Evolutionary conservation across 2,329 filamentous ascomycete species (phyloP).

Genomic region (Pseudofabraea citricarpa): DNA sequence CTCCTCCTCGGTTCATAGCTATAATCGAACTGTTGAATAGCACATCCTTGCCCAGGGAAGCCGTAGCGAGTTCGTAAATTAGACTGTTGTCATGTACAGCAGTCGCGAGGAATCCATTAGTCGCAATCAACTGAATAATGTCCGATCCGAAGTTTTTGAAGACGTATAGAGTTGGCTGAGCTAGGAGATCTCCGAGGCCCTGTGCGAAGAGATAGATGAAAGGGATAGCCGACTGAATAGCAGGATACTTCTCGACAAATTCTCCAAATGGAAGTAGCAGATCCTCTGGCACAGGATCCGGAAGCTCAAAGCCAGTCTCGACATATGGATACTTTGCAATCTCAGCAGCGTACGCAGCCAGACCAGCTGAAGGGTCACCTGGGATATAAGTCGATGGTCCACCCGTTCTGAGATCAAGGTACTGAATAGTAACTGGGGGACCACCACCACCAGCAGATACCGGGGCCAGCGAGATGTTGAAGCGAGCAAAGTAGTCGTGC

Average conservation of each 20-base stretch:
- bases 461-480: not conserved
- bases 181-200: constrained; percentile 39
- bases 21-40: constrained; percentile 12
- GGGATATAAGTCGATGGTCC: constrained; percentile 2
- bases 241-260: constrained; percentile 20
- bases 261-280: constrained; percentile 17
- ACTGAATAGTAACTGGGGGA: not conserved
- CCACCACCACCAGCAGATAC: not conserved
- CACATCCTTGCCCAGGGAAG: constrained; percentile 9
- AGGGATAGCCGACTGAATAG: constrained; percentile 36
- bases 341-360: constrained; percentile 13
- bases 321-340: constrained; percentile 29
- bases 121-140: not conserved
- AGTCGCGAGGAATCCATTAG: not conserved
- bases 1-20: constrained; percentile 7
- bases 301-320: constrained; percentile 36
- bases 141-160: constrained; percentile 34
- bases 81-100: constrained; percentile 11
- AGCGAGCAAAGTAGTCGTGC: constrained; percentile 8
- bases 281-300: constrained; percentile 14
- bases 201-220: constrained; percentile 36
- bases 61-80: constrained; percentile 11
- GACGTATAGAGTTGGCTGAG: constrained; percentile 39
- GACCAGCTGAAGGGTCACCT: constrained; percentile 3
- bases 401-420: constrained; percentile 5